These are phyloP conservation scores for Rhizomucor pusillus DNA, from an alignment of 371 early-diverging fungal genomes.

Conservation along the genomic window DNA sequence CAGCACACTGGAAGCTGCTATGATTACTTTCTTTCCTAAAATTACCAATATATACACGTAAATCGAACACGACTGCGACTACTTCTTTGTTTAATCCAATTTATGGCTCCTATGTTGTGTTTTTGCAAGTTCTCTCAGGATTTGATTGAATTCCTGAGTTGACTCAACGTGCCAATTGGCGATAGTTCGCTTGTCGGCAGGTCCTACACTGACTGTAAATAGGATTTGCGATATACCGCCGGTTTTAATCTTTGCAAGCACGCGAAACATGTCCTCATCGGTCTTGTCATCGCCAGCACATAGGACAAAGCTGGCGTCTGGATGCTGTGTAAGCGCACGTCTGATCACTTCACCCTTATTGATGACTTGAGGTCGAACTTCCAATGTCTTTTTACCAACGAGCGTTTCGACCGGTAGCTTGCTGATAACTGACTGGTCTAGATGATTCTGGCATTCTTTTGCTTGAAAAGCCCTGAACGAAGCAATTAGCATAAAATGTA, in stretches of 20 bases:
- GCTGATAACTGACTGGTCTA: conserved; percentile 78
- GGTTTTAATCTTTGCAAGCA: conserved; percentile 5
- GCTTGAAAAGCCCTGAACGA: conserved; percentile 66
- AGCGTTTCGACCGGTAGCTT: conserved; percentile 91
- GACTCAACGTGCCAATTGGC: conserved; percentile 78
- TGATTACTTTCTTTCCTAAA: too few species aligned
- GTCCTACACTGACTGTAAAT: conserved; percentile 74
- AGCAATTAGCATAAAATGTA: neutral
- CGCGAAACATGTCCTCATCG: conserved; percentile 94
- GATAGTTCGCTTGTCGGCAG: conserved; percentile 74
- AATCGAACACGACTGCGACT: neutral
- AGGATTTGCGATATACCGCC: conserved; percentile 18
- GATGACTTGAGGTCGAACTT: conserved; percentile 79
- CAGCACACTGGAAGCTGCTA: conserved; percentile 48
- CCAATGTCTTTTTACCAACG: conserved; percentile 96
- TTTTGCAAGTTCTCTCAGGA: conserved; percentile 1
- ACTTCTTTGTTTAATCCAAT: conserved; percentile 3
- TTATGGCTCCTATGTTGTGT: neutral
- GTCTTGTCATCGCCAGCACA: conserved; percentile 97
- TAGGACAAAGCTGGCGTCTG: conserved; percentile 83
- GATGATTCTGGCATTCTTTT: conserved; percentile 88
- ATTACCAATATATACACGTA: neutral
- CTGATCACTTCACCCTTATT: conserved; percentile 96
- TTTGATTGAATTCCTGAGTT: conserved; percentile 32
- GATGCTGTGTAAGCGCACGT: conserved; percentile 56